Evolutionary conservation across 768 basidiomycete species (phyloP).

Genomic region (Agaricus subrufescens): DNA sequence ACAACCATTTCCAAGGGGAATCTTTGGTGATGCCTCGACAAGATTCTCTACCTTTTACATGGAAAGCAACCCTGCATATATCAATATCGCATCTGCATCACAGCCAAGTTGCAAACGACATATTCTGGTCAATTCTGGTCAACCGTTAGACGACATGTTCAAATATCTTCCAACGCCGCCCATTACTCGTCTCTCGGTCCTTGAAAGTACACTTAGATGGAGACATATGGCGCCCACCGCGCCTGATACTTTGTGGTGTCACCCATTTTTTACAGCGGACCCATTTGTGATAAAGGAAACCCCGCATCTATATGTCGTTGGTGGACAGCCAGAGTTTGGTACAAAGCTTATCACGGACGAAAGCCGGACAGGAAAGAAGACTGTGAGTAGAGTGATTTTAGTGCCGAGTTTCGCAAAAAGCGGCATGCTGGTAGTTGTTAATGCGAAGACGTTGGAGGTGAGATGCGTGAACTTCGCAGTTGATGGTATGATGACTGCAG

Average conservation of each 20-base stretch:
- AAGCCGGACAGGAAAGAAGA: slow-evolving; percentile 21
- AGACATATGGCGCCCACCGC: slow-evolving; percentile 98
- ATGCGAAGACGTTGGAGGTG: slow-evolving; percentile 71
- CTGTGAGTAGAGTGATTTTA: slow-evolving; percentile 67
- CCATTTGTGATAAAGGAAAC: slow-evolving; percentile 87
- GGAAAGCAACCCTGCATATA: slow-evolving; percentile 88
- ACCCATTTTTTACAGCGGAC: slow-evolving; percentile 83
- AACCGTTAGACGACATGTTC: slow-evolving; percentile 92
- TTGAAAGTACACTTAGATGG: slow-evolving; percentile 83
- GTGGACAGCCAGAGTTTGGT: slow-evolving; percentile 81
- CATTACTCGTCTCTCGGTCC: slow-evolving; percentile 67
- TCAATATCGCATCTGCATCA: slow-evolving; percentile 53
- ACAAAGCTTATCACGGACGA: slow-evolving; percentile 58
- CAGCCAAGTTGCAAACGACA: slow-evolving; percentile 36
- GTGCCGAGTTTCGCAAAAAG: slow-evolving; percentile 79
- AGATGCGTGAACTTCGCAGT: slow-evolving; percentile 56
- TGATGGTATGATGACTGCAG: slow-evolving; percentile 35
- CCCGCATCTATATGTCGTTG: slow-evolving; percentile 90
- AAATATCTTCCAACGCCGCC: slow-evolving; percentile 80
- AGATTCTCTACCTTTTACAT: slow-evolving; percentile 60
- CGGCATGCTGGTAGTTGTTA: slow-evolving; percentile 74
- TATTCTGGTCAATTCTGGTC: slow-evolving; percentile 84
- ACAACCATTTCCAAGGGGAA: slow-evolving; percentile 86
- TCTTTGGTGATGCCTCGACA: slow-evolving; percentile 65
- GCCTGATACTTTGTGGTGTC: slow-evolving; percentile 98